Evolutionary conservation across 345 rosid species (phyloP), one percentile per base, ranked within the genome.

Genomic region (Lepidium aucheri): DNA sequence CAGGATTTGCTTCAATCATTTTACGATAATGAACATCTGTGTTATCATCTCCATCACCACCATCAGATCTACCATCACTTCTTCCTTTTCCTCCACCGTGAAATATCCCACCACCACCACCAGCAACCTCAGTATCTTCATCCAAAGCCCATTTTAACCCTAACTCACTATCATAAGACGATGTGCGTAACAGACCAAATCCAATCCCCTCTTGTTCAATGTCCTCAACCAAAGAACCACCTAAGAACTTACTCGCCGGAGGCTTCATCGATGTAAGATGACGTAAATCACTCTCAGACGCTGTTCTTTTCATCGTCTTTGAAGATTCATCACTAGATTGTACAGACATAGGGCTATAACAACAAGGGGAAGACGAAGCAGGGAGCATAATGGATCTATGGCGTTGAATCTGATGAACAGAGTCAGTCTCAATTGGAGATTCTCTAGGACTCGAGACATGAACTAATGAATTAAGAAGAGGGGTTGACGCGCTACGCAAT

Each of bases 1-100:
- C 86, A 50, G 99, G 99, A 77, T 94, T 80, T 0, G 89, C 96
- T 53, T 88, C 88, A 41, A 90, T 85, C 96, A 94, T 85, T 68
- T 69, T 84, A 67, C 68, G 88, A 74, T 94, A 90, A 44, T 80
- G 88, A 60, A 65, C 53, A 36, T 94, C 96, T 9, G 83, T 82
- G 14, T 39, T 45, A 58, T 86, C 79, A 33, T 75, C 78, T 13
- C 66, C 83, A 59, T 79, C 81, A 10, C 65, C 76, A 20, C 68
- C 80, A 11, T 79, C 67, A 14, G 88, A 80, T 32, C 83, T 73
- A 4, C 81, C 80, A 13, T 80, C 82, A 34, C 78, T 76, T 0
- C 81, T 70, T 1, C 86, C 76, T 11, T 80, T 77, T 0, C 82
- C 75, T 1, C 86, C 80, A 0, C 83, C 85, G 49, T 61, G 74